Evolutionary conservation across 2,329 filamentous ascomycete species (phyloP), one percentile per base, ranked within the genome.

Genomic region (Cladosporium sp.): DNA sequence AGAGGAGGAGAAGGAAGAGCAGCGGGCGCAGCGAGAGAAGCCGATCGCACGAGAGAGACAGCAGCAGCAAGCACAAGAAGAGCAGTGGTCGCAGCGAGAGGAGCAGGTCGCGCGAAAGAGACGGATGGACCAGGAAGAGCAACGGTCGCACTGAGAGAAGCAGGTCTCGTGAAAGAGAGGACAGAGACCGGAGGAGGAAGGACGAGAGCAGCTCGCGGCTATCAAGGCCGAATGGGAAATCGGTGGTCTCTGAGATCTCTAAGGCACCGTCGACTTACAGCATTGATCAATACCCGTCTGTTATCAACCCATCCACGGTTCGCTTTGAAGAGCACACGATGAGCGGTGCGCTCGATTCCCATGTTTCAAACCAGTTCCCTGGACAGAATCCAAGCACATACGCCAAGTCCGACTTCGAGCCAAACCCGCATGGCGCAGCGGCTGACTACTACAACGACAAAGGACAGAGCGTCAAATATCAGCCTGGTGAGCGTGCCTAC

Each of bases 371-470:
- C 64, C 84, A 86, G 65, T 86, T 86, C 64, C 83, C 83, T 5
- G 82, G 82, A 51, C 83, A 85, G 67, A 76, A 83, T 59, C 80
- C 82, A 15, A 61, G 70, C 5, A 70, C 74, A 11, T 78, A 72
- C 60, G 64, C 80, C 9, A 69, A 73, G 51, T 76, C 65, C 17
- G 55, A 81, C 43, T 81, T 78, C 64, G 72, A 75, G 56, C 77
- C 78, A 55, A 72, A 74, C 58, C 69, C 67, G 64, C 19, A 78
- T 55, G 85, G 84, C 37, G 83, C 83, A 5, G 79, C 85, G 15
- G 68, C 69, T n/a, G 83, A 85, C 36, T 87, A 85, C 69, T 87
- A 87, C 68, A 78, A 80, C 43, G 84, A 87, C 67, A 79, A 84
- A 65, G 84, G 84, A 11, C 75, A 86, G 67, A 85, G 82, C 17